Percentiles rank a stretch among this genome's conserved stretches.
These are phyloP conservation scores for Stentor roeselii DNA, from an alignment of 73 alveolate genomes.

Conservation along the genomic window DNA sequence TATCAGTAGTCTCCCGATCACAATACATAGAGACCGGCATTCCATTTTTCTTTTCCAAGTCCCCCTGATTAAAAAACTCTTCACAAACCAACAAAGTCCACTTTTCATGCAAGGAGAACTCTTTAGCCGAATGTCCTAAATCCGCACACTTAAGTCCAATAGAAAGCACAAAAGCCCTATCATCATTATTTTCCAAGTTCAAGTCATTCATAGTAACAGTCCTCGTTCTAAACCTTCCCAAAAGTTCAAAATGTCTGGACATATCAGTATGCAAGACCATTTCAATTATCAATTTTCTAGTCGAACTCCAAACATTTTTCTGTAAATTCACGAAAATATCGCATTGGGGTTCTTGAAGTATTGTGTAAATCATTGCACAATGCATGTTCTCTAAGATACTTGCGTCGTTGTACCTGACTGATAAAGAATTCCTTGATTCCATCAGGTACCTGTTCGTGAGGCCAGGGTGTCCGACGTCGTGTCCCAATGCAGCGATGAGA, in stretches of 20 bases:
- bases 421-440: background rate
- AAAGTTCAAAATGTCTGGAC: background rate
- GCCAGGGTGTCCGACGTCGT: constrained; percentile 27
- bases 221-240: background rate
- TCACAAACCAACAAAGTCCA: constrained; percentile 13
- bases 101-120: background rate
- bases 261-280: background rate
- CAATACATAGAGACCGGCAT: constrained; percentile 13
- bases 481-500: constrained; percentile 20
- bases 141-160: constrained; percentile 17
- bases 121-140: constrained; percentile 20
- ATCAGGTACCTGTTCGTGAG: background rate
- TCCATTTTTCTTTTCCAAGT: background rate
- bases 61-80: constrained; percentile 24
- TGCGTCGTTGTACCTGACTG: background rate
- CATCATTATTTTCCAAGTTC: background rate
- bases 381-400: background rate
- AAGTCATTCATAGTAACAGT: background rate
- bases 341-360: background rate
- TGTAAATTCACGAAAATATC: no score
- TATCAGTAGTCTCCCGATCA: background rate
- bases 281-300: background rate
- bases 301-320: background rate
- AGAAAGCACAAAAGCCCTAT: background rate
- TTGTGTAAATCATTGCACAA: background rate